Conservation (phyloP, 768 basidiomycete species). For the Tulasnella sp. region DNA sequence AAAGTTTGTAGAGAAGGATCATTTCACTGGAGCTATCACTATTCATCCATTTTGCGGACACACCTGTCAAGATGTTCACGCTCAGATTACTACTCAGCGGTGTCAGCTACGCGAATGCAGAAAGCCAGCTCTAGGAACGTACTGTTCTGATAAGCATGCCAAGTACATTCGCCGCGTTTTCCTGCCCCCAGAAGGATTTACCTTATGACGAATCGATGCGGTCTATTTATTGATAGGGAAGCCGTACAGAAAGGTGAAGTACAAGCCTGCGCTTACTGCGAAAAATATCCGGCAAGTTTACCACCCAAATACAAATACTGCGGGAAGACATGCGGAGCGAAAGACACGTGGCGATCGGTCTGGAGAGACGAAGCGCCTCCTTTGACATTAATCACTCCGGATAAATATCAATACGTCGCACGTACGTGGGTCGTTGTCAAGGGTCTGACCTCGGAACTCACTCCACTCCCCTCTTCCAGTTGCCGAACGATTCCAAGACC, state of each 20-base stretch:
- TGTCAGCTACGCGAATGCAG: background rate
- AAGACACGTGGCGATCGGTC: background rate
- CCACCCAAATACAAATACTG: conserved; percentile 14
- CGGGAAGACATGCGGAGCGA: background rate
- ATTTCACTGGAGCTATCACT: background rate
- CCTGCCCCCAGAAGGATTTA: background rate
- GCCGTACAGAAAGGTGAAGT: conserved; percentile 12
- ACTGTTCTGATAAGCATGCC: background rate
- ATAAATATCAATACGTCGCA: background rate
- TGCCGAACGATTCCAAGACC: background rate
- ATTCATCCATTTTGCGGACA: conserved; percentile 9
- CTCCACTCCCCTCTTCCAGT: background rate
- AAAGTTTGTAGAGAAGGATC: background rate
- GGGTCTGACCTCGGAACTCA: background rate
- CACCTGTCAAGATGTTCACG: background rate
- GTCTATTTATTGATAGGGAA: background rate
- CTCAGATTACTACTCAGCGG: background rate
- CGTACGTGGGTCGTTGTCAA: background rate
- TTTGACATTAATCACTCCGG: background rate
- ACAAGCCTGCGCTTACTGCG: background rate
- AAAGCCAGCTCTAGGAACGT: background rate
- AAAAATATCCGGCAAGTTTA: background rate
- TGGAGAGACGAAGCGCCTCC: background rate
- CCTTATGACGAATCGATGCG: background rate
- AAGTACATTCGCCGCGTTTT: background rate